Evolutionary conservation across 441 rosid genomes (phyloP), one percentile per base, ranked within the genome.

Genomic region (Biscutella laevigata): DNA sequence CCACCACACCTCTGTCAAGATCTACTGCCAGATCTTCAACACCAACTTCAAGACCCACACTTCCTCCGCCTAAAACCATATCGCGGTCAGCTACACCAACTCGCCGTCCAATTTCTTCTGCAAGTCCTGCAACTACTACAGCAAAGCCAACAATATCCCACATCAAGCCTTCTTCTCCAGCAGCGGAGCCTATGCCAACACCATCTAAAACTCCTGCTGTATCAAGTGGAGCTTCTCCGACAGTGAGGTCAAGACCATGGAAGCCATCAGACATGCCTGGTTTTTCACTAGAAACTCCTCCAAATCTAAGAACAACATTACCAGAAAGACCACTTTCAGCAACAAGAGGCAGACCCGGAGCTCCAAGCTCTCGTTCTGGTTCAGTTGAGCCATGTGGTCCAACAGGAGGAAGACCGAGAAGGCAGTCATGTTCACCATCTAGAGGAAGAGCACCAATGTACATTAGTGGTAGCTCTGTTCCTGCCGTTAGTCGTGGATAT

Each of bases 191-290:
- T 41, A 56, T 57, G 68, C 66, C 75, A 32, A 44, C 88, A 39
- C 64, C 43, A 30, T 71, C 87, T 26, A 82, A 71, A 74, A 79
- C 69, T 64, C 71, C 81, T 22, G 74, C 66, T 56, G 60, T 81
- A 63, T 77, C 89, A 14, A 80, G 78, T 45, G 92, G 75, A 36
- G 57, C 84, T 59, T 88, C 96, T 61, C 95, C 95, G 7, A 75
- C 86, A 0, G 77, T 69, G 44, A 86, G 78, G 74, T 68, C 95
- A 48, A 77, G 94, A 47, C 84, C 94, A 57, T 92, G 98, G 98
- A 92, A 88, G 67, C 96, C 96, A 8, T 80, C 95, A 12, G 90
- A 92, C 68, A 88, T 92, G 96, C 96, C 98, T 34, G 98, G 98
- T 53, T 91, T 77, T 74, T 88, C 96, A 1, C 80, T 77, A 53